phyloP scores from a whole-genome alignment of 768 basidiomycete species.

The Phlebiopsis flavidoalba region DNA sequence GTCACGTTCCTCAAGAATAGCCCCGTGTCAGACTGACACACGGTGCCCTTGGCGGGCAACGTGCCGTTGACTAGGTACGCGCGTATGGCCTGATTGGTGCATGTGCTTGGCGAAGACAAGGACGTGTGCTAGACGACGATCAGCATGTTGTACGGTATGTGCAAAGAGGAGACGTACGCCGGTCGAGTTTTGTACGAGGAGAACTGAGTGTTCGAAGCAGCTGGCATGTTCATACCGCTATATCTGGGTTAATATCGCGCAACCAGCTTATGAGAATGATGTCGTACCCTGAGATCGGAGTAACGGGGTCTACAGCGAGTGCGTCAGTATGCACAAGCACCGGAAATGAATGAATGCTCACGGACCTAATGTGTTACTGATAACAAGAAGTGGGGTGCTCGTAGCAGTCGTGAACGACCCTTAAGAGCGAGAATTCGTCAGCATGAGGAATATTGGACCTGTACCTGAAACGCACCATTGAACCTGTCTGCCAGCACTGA shows the following conservation, averaged over 20 bases:
- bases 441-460: neutral
- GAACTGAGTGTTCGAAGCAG: slow-evolving; percentile 3
- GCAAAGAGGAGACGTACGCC: slow-evolving; percentile 2
- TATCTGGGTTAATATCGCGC: neutral
- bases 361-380: neutral
- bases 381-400: neutral
- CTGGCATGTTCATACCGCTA: slow-evolving; percentile 3
- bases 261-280: neutral
- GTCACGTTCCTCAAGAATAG: neutral
- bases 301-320: neutral
- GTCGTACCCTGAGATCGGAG: neutral
- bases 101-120: slow-evolving; percentile 13
- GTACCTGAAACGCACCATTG: neutral
- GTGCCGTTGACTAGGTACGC: slow-evolving; percentile 20
- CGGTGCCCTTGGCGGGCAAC: slow-evolving; percentile 17
- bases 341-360: neutral
- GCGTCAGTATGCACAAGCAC: neutral
- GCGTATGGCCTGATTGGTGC: slow-evolving; percentile 17
- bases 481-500: neutral
- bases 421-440: neutral
- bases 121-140: slow-evolving; percentile 13
- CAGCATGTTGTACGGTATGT: neutral
- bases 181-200: slow-evolving; percentile 6
- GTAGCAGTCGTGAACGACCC: neutral
- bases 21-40: slow-evolving; percentile 16